phyloP scores from a whole-genome alignment of 192 early-diverging fungal species.

The Coemansia sp. region DNA sequence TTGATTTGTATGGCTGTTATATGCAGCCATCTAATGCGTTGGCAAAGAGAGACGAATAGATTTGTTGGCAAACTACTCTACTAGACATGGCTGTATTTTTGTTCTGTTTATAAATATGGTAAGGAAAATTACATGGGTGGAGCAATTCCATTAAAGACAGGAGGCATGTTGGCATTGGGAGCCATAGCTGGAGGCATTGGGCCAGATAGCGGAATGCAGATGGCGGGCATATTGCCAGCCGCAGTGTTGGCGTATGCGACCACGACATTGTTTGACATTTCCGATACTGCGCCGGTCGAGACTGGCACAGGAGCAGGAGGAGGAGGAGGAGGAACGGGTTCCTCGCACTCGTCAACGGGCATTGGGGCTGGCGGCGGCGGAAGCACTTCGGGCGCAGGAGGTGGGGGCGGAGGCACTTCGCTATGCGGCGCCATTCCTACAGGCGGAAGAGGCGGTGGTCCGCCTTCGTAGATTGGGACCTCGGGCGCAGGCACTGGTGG shows the following conservation, averaged over 20 bases:
- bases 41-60: no score
- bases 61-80: no score
- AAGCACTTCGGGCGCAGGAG: conserved; percentile 11
- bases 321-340: conserved; percentile 10
- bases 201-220: conserved; percentile 42
- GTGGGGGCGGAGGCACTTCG: conserved; percentile 20
- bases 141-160: conserved; percentile 36
- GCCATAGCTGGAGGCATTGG: conserved; percentile 19
- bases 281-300: conserved; percentile 12
- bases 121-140: conserved; percentile 14
- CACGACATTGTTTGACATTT: conserved; percentile 24
- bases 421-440: conserved; percentile 17
- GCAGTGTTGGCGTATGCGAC: conserved; percentile 48
- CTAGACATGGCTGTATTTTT: conserved; percentile 1
- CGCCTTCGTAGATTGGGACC: conserved; percentile 10
- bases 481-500: conserved; percentile 12
- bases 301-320: conserved; percentile 13
- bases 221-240: conserved; percentile 40
- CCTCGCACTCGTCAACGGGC: conserved; percentile 28
- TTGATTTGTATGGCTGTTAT: no score
- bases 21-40: no score
- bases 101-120: not conserved
- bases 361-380: conserved; percentile 11
- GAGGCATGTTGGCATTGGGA: conserved; percentile 15
- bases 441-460: conserved; percentile 7